Percentiles rank a stretch among this genome's conserved stretches.
phyloP scores from a whole-genome alignment of 2,329 filamentous ascomycete genomes.

The Colletotrichum karsti region DNA sequence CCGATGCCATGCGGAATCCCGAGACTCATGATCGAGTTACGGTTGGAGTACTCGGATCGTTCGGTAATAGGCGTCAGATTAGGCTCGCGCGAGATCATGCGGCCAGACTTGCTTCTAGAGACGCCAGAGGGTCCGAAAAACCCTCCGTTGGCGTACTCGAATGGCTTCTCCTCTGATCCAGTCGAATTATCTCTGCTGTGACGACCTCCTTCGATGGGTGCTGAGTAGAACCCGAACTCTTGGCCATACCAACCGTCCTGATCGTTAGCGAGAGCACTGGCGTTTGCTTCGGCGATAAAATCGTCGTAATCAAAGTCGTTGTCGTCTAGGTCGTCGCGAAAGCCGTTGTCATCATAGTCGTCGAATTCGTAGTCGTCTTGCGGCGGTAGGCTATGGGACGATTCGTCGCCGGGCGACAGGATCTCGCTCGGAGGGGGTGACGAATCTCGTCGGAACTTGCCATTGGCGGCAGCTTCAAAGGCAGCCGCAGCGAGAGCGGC shows the following conservation, averaged over 20 bases:
- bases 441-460: conserved; percentile 74
- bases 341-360: conserved; percentile 57
- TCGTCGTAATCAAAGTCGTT: conserved; percentile 83
- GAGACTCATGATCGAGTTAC: conserved; percentile 88
- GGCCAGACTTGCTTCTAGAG: conserved; percentile 76
- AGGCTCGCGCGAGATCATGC: conserved; percentile 80
- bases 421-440: conserved; percentile 47
- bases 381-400: conserved; percentile 31
- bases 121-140: conserved; percentile 84
- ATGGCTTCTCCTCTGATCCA: conserved; percentile 42
- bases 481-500: conserved; percentile 85
- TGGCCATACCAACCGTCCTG: conserved; percentile 94
- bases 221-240: conserved; percentile 95
- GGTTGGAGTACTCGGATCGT: conserved; percentile 92
- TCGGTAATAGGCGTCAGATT: conserved; percentile 97
- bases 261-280: conserved; percentile 90
- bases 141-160: conserved; percentile 80
- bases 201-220: conserved; percentile 50
- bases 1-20: conserved; percentile 56
- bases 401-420: conserved; percentile 32
- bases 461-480: conserved; percentile 77
- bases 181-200: conserved; percentile 54
- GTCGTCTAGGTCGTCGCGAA: conserved; percentile 60
- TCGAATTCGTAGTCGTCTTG: conserved; percentile 31
- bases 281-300: conserved; percentile 95